These are phyloP conservation scores for Chlamydomonas schloesseri DNA, from an alignment of 139 green algal species.

Conservation along the genomic window DNA sequence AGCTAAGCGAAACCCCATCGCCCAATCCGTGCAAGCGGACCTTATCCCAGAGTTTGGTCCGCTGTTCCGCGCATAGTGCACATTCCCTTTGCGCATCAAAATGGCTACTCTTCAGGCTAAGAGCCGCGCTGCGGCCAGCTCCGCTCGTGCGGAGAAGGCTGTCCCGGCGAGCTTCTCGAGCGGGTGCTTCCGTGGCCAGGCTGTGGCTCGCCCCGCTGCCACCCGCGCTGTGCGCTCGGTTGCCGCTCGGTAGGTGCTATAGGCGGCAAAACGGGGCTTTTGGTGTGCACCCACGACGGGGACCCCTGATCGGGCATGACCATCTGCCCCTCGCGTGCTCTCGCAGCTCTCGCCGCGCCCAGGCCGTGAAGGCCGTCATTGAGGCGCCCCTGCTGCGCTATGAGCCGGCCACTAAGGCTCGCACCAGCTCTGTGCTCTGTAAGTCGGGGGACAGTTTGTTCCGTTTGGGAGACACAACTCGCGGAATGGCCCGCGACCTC, in stretches of 20 bases:
- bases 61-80: not conserved
- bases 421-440: conserved; percentile 63
- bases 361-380: conserved; percentile 58
- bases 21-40: not conserved
- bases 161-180: conserved; percentile 6
- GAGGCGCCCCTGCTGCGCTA: conserved; percentile 65
- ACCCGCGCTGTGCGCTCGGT: not conserved
- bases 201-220: not conserved
- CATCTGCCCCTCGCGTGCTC: conserved; percentile 54
- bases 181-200: not conserved
- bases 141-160: not conserved
- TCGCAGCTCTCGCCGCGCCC: conserved; percentile 51
- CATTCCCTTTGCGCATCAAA: not conserved
- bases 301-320: not conserved
- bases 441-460: conserved; percentile 33
- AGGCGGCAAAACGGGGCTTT: not conserved
- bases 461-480: not conserved
- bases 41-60: not conserved
- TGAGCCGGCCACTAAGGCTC: conserved; percentile 53
- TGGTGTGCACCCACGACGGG: not conserved
- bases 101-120: conserved; percentile 36
- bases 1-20: not conserved
- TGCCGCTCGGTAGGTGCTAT: not conserved
- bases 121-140: not conserved
- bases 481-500: too few species aligned